A percentile compares a stretch with the other conserved stretches of the same genome.
phyloP scores from a whole-genome alignment of 2,329 filamentous ascomycete genomes.

The Colletotrichum theobromicola region DNA sequence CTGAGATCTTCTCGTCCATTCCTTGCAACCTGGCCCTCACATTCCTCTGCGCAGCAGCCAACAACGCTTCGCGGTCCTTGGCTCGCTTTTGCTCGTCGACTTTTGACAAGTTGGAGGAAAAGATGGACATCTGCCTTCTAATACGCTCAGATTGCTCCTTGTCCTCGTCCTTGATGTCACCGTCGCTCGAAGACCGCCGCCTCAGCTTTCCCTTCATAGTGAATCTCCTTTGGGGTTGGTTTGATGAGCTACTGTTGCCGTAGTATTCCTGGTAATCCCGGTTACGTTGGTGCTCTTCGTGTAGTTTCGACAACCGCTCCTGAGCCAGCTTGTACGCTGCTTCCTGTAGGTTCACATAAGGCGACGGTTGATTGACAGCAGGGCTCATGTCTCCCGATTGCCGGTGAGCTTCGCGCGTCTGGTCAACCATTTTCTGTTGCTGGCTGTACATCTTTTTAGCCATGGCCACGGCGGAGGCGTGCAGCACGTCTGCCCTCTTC shows the following conservation, averaged over 20 bases:
- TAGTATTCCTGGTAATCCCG: conserved; percentile 80
- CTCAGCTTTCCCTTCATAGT: conserved; percentile 60
- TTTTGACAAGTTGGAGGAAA: conserved; percentile 70
- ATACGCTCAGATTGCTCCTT: conserved; percentile 74
- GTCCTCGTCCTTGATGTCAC: conserved; percentile 63
- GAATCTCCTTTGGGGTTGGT: conserved; percentile 46
- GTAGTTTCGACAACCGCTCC: conserved; percentile 80
- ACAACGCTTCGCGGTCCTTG: conserved; percentile 74
- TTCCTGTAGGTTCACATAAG: conserved; percentile 75
- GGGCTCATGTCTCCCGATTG: conserved; percentile 34
- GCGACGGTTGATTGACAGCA: conserved; percentile 52
- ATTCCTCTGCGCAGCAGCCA: conserved; percentile 83
- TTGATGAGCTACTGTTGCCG: conserved; percentile 51
- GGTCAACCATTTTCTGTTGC: conserved; percentile 67
- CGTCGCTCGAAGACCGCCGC: conserved; percentile 72
- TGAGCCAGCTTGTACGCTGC: conserved; percentile 86
- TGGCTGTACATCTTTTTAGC: conserved; percentile 83
- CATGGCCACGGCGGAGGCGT: conserved; percentile 87
- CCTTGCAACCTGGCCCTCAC: conserved; percentile 79
- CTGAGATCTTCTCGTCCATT: conserved; percentile 83
- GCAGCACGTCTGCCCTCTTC: conserved; percentile 73
- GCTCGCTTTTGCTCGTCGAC: conserved; percentile 77
- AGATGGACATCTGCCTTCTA: conserved; percentile 78
- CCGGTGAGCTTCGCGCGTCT: conserved; percentile 46
- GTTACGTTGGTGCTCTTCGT: conserved; percentile 69